Percentiles rank a stretch among this genome's conserved stretches.
These are phyloP conservation scores for Fonsecaea pugnacius DNA, from an alignment of 2,329 filamentous ascomycete species.

Conservation along the genomic window DNA sequence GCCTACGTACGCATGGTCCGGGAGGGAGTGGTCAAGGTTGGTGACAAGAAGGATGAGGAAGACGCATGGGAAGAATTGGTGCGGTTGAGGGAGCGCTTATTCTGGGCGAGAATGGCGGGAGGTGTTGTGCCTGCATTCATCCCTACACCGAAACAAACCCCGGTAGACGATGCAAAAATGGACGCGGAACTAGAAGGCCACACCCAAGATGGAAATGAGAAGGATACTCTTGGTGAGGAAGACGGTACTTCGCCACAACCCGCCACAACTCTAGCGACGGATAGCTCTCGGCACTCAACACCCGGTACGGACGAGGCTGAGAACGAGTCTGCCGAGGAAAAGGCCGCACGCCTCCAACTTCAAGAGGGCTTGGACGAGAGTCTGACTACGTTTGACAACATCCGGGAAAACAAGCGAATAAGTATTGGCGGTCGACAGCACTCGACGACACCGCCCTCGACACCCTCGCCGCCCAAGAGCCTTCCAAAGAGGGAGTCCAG, in stretches of 20 bases:
- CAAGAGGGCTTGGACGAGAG: slow-evolving; percentile 33
- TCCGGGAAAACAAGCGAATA: slow-evolving; percentile 30
- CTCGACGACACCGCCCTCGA: slow-evolving; percentile 28
- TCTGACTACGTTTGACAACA: slow-evolving; percentile 37
- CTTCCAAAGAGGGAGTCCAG: slow-evolving; percentile 25
- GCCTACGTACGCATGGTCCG: slow-evolving; percentile 89
- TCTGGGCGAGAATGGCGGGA: slow-evolving; percentile 91
- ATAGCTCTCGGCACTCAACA: slow-evolving; percentile 9
- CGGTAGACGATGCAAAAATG: slow-evolving; percentile 27
- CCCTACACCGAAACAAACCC: slow-evolving; percentile 32
- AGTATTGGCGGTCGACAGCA: slow-evolving; percentile 14
- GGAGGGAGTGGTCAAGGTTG: slow-evolving; percentile 78
- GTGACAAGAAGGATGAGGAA: slow-evolving; percentile 81
- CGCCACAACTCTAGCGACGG: not conserved
- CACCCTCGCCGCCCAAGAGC: slow-evolving; percentile 27
- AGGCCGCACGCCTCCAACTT: slow-evolving; percentile 29
- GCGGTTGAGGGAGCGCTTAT: slow-evolving; percentile 88
- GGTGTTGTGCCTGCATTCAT: slow-evolving; percentile 75
- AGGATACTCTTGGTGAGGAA: slow-evolving; percentile 12
- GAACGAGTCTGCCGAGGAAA: slow-evolving; percentile 21
- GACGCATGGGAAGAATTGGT: slow-evolving; percentile 95
- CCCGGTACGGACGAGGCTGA: slow-evolving; percentile 19
- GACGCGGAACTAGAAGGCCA: slow-evolving; percentile 16
- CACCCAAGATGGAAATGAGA: slow-evolving; percentile 20
- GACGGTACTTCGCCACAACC: slow-evolving; percentile 4